These are phyloP conservation scores for Zopfia rhizophila DNA, from an alignment of 2,329 filamentous ascomycete species.

Conservation along the genomic window DNA sequence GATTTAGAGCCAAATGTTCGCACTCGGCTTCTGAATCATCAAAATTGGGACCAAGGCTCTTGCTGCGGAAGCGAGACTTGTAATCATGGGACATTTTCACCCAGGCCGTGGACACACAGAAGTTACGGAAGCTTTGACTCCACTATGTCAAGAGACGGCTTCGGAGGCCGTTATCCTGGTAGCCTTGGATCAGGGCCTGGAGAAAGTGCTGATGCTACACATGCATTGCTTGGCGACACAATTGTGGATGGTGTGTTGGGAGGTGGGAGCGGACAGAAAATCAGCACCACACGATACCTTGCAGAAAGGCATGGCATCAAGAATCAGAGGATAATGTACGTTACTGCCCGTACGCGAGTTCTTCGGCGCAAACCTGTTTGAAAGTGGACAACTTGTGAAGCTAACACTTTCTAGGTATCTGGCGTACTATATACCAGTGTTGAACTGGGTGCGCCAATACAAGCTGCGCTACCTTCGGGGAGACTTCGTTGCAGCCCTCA, in stretches of 20 bases:
- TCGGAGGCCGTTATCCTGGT: conserved; percentile 49
- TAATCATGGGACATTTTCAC: conserved; percentile 81
- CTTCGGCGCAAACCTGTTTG: neutral
- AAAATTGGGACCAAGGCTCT: conserved; percentile 45
- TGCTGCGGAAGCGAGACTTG: conserved; percentile 57
- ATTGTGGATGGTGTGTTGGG: conserved; percentile 57
- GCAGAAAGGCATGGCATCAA: conserved; percentile 78
- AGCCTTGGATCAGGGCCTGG: conserved; percentile 40
- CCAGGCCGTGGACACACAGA: conserved; percentile 66
- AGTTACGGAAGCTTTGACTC: conserved; percentile 63
- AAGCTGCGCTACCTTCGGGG: conserved; percentile 82
- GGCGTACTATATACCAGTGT: conserved; percentile 89
- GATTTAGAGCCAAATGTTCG: conserved; percentile 49
- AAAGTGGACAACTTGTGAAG: conserved; percentile 1
- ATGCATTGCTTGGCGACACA: conserved; percentile 54
- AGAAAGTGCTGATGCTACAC: conserved; percentile 45
- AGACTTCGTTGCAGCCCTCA: conserved; percentile 87
- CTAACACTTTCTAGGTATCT: conserved; percentile 72
- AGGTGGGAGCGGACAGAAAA: conserved; percentile 68
- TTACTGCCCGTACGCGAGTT: conserved; percentile 22
- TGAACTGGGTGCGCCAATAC: conserved; percentile 93
- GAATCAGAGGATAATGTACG: conserved; percentile 78
- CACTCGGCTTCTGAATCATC: conserved; percentile 51
- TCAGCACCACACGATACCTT: conserved; percentile 76
- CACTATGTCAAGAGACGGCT: conserved; percentile 42